phyloP scores from a whole-genome alignment of 2,329 filamentous ascomycete genomes.

The Penicillium sp. region DNA sequence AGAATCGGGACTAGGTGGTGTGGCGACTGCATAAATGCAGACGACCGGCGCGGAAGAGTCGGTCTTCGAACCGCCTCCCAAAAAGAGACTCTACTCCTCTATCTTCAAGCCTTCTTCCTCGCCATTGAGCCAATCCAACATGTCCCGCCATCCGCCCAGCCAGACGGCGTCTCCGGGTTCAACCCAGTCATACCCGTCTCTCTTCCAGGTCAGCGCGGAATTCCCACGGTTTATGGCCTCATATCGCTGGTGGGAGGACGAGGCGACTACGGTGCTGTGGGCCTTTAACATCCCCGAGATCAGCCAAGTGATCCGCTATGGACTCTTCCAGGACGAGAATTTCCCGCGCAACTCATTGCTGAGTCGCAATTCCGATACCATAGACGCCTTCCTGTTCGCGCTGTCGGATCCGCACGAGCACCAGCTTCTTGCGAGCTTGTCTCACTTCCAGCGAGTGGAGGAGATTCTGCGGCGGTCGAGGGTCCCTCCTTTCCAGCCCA shows the following conservation, averaged over 20 bases:
- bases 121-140: constrained; percentile 4
- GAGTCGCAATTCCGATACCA: constrained; percentile 31
- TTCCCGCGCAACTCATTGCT: constrained; percentile 36
- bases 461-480: constrained; percentile 38
- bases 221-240: constrained; percentile 32
- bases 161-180: constrained; percentile 9
- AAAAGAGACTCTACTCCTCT: not conserved
- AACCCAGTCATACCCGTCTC: constrained; percentile 26
- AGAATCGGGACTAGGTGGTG: constrained; percentile 6
- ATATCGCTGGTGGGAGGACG: constrained; percentile 45
- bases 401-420: constrained; percentile 31
- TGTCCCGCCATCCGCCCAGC: constrained; percentile 7
- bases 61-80: constrained; percentile 9
- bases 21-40: constrained; percentile 21
- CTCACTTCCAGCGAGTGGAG: constrained; percentile 41
- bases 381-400: constrained; percentile 34
- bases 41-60: constrained; percentile 12
- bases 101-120: not conserved
- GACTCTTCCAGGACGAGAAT: constrained; percentile 36
- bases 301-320: constrained; percentile 38
- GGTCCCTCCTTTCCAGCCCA: constrained; percentile 18
- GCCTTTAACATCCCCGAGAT: constrained; percentile 40
- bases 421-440: constrained; percentile 27
- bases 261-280: constrained; percentile 39
- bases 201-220: constrained; percentile 32